Base-by-base conservation (phyloP, 371 early-diverging fungal genomes). In the Mortierella sp. region DNA sequence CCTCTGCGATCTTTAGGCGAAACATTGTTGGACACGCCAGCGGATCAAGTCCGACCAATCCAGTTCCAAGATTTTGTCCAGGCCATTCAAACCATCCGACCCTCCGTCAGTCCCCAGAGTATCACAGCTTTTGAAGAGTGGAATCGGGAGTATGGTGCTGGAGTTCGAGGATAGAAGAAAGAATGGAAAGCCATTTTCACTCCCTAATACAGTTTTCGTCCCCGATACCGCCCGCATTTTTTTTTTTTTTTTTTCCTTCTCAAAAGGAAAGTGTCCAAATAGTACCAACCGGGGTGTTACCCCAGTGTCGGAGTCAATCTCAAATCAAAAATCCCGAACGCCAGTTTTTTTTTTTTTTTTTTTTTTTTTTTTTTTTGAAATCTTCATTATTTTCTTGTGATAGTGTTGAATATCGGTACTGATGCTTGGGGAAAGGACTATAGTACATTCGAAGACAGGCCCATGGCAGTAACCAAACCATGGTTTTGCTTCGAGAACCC, bases 1-100 rank as follows among this genome's bases (percentile, higher is more conserved):
- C 91, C 91, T 2, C 68, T 91, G n/a, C 82, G 95, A 28, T 87
- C 86, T 51, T 84, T 94, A 15, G 90, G 88, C 4, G 87, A 89
- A 53, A 70, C 70, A 14, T 66, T 89, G 12, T 60, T 90, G 56
- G 82, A 84, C 15, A 82, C 88, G 0, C 81, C 85, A 0, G 81
- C 72, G 15, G 89, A 89, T 29, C 69, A 85, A n/a, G 85, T 92
- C 21, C 86, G 94, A 18, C 87, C 88, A 3, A 91, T 94, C 23
- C 62, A 63, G 23, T 74, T 84, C 19, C 72, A 77, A 7, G 95
- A 94, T 72, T 94, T 94, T 81, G 65, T 70, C n/a, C 81, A 81
- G 16, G 92, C 92, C 4, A 68, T 87, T 30, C 72, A 81, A 16
- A 86, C 84, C 26, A 91, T 94, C 61, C 84, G 90, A 50, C 90